These are phyloP conservation scores for Telopea speciosissima DNA, from an alignment of 177 flowering plant species.

Conservation along the genomic window DNA sequence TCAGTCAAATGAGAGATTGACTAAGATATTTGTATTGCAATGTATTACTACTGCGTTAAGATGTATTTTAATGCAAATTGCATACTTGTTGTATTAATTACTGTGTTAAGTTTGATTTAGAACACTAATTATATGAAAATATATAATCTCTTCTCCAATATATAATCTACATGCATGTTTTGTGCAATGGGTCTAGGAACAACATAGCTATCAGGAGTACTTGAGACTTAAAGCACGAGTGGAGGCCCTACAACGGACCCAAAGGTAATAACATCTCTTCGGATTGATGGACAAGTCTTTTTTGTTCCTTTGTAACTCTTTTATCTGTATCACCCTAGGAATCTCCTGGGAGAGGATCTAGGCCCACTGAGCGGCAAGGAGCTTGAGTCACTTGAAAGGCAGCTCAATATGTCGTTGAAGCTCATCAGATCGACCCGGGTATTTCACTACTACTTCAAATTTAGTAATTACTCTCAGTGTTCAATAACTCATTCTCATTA, in stretches of 20 bases:
- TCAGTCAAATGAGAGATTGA: no score
- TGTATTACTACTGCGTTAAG: no score
- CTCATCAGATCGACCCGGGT: conserved; percentile 92
- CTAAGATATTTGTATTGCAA: no score
- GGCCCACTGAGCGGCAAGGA: conserved; percentile 82
- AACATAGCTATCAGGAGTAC: conserved; percentile 91
- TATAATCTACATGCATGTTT: no score
- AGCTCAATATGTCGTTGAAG: conserved; percentile 74
- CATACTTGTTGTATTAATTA: no score
- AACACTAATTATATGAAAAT: no score
- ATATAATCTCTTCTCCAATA: no score
- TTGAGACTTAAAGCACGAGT: conserved; percentile 84
- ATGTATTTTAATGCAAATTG: no score
- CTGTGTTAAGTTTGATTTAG: no score
- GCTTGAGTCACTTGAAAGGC: conserved; percentile 86
- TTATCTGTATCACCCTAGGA: conserved; percentile 37
- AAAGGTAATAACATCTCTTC: no score
- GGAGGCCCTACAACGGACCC: conserved; percentile 69
- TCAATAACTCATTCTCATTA: not conserved
- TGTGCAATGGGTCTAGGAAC: conserved; percentile 43
- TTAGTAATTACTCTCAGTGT: not conserved
- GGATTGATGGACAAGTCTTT: no score
- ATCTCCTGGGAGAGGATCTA: conserved; percentile 91
- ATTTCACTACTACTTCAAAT: conserved; percentile 3
- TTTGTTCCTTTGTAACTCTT: no score